Conservation (phyloP, 1,139 yeast species). For the Suhomyces terraborum region DNA sequence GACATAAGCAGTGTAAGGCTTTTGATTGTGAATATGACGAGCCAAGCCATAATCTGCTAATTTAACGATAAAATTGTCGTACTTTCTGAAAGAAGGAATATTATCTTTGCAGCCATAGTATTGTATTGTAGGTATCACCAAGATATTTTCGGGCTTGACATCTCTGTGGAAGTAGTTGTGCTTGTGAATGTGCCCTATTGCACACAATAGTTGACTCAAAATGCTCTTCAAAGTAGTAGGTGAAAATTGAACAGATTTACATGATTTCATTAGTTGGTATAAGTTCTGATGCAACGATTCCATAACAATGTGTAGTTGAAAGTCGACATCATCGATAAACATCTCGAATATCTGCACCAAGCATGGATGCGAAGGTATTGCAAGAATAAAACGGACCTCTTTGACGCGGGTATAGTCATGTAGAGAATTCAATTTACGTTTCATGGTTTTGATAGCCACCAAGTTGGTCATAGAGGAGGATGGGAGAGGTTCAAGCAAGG, state of each 20-base stretch:
- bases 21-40: constrained; percentile 56
- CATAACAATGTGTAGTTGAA: constrained; percentile 78
- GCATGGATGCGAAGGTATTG: constrained; percentile 71
- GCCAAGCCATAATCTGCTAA: constrained; percentile 93
- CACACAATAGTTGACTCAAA: constrained; percentile 69
- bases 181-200: constrained; percentile 79
- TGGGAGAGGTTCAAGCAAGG: constrained; percentile 52
- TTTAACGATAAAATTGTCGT: constrained; percentile 65
- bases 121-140: constrained; percentile 59
- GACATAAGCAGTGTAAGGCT: constrained; percentile 75
- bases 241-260: constrained; percentile 55
- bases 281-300: constrained; percentile 84
- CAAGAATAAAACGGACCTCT: constrained; percentile 70
- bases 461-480: constrained; percentile 28
- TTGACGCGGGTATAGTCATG: constrained; percentile 66
- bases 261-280: constrained; percentile 65
- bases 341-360: constrained; percentile 76
- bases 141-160: constrained; percentile 74
- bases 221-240: constrained; percentile 63
- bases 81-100: constrained; percentile 40
- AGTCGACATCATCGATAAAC: constrained; percentile 63
- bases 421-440: constrained; percentile 48
- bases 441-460: constrained; percentile 87
- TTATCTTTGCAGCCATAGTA: constrained; percentile 50
- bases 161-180: constrained; percentile 84